Conservation (phyloP, 1,284 basidiomycete genomes). For the Marasmius fiardii region DNA sequence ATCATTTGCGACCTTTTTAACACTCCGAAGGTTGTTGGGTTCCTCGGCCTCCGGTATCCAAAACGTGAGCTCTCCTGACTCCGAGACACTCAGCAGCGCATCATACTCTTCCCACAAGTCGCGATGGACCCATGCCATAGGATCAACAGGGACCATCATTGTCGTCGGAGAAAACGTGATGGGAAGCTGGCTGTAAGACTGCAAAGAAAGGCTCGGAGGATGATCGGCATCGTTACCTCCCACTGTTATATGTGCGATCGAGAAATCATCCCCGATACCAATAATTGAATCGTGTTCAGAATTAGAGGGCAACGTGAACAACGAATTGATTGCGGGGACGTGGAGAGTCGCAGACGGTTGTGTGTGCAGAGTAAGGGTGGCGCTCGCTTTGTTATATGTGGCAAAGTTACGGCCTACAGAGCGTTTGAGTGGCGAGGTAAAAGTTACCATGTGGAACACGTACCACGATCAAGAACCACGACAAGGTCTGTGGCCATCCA, state of each 20-base stretch:
- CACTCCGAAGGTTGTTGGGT: slow-evolving; percentile 15
- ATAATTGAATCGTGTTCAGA: slow-evolving; percentile 52
- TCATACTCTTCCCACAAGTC: slow-evolving; percentile 54
- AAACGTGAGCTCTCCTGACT: slow-evolving; percentile 74
- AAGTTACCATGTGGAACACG: slow-evolving; percentile 15
- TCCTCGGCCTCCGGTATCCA: slow-evolving; percentile 75
- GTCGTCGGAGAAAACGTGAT: slow-evolving; percentile 40
- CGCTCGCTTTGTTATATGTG: slow-evolving; percentile 42
- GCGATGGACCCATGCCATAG: slow-evolving; percentile 79
- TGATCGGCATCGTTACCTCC: slow-evolving; percentile 22
- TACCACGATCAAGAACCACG: slow-evolving; percentile 64
- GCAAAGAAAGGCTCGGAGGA: slow-evolving; percentile 22
- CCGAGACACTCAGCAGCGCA: slow-evolving; percentile 73
- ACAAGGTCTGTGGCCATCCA: slow-evolving; percentile 60
- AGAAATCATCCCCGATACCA: slow-evolving; percentile 54
- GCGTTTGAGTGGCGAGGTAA: slow-evolving; percentile 19
- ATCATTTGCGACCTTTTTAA: background rate
- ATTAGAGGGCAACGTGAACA: slow-evolving; percentile 64
- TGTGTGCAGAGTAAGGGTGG: slow-evolving; percentile 43
- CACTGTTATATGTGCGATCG: slow-evolving; percentile 49
- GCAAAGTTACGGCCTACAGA: slow-evolving; percentile 36
- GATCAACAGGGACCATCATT: slow-evolving; percentile 79
- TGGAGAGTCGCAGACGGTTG: slow-evolving; percentile 38
- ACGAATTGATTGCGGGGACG: slow-evolving; percentile 49
- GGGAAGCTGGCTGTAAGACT: slow-evolving; percentile 47